These are phyloP conservation scores for Metarhizium rileyi DNA, from an alignment of 2,329 filamentous ascomycete species.

Conservation along the genomic window DNA sequence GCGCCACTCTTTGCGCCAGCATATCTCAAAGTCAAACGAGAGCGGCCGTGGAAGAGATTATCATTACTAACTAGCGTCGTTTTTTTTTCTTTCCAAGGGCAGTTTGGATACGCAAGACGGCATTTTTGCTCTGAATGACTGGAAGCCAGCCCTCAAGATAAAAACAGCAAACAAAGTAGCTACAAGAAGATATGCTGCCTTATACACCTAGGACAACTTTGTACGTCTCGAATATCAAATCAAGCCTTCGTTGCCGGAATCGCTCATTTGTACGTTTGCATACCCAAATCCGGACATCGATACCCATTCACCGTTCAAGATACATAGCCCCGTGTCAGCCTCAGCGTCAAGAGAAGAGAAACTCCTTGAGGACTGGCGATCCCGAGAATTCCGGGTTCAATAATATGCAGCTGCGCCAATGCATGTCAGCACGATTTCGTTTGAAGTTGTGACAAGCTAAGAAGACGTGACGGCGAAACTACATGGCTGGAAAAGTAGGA, in stretches of 20 bases:
- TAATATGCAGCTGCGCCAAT: conserved; percentile 61
- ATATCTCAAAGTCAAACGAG: no score
- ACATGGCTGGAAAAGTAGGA: no score
- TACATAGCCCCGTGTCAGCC: conserved; percentile 3
- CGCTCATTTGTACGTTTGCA: background rate
- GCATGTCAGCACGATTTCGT: background rate
- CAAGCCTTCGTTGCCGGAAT: background rate
- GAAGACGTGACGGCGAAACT: background rate
- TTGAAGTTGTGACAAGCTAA: background rate
- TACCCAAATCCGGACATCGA: background rate
- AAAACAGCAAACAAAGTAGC: background rate
- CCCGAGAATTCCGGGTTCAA: conserved; percentile 90
- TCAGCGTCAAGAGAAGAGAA: conserved; percentile 58
- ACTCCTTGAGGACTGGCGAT: conserved; percentile 84
- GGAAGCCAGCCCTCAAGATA: background rate
- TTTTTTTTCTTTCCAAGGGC: background rate
- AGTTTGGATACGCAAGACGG: background rate
- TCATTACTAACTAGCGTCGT: background rate
- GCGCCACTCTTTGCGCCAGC: no score
- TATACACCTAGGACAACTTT: background rate
- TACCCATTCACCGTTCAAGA: background rate
- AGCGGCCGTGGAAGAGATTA: no score
- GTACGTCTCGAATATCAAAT: background rate
- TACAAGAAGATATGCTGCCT: background rate
- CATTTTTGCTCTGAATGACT: background rate